Conservation (phyloP, 257 asterid species). For the Osmanthus fragrans region DNA sequence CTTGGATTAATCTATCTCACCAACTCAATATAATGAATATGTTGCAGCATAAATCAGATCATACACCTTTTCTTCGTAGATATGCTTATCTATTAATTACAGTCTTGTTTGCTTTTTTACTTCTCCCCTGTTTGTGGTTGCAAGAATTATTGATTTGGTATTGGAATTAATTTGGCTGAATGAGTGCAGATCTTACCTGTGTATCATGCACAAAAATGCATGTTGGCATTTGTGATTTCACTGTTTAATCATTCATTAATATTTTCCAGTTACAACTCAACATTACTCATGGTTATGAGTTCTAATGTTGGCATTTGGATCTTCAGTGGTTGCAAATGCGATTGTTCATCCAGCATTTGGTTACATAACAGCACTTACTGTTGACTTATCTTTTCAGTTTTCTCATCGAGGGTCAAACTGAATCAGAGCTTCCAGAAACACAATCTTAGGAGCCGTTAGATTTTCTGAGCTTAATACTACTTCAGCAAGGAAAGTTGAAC, state of each 20-base stretch:
- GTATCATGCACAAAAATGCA: too few species aligned
- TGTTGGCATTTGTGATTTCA: not conserved
- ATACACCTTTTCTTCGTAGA: too few species aligned
- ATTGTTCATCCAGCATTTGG: constrained; percentile 76
- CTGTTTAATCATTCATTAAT: too few species aligned
- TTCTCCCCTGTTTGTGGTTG: too few species aligned
- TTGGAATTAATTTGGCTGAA: not conserved
- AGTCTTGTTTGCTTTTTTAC: too few species aligned
- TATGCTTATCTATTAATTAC: too few species aligned
- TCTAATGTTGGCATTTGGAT: constrained; percentile 36
- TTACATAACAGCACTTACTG: constrained; percentile 48
- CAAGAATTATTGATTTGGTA: too few species aligned
- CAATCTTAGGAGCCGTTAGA: constrained; percentile 72
- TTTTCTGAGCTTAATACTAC: constrained; percentile 60
- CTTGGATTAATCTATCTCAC: constrained; percentile 59
- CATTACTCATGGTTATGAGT: too few species aligned
- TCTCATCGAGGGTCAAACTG: constrained; percentile 68
- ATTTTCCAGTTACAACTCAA: too few species aligned
- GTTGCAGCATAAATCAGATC: too few species aligned
- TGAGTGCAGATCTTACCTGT: too few species aligned
- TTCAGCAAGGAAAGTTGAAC: constrained; percentile 49
- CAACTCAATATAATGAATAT: too few species aligned
- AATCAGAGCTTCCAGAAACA: constrained; percentile 79
- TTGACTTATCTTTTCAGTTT: constrained; percentile 89
- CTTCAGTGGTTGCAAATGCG: constrained; percentile 83